These are phyloP conservation scores for Globisporangium acanthophoron DNA, from an alignment of 352 stramenopile genomes.

Conservation along the genomic window DNA sequence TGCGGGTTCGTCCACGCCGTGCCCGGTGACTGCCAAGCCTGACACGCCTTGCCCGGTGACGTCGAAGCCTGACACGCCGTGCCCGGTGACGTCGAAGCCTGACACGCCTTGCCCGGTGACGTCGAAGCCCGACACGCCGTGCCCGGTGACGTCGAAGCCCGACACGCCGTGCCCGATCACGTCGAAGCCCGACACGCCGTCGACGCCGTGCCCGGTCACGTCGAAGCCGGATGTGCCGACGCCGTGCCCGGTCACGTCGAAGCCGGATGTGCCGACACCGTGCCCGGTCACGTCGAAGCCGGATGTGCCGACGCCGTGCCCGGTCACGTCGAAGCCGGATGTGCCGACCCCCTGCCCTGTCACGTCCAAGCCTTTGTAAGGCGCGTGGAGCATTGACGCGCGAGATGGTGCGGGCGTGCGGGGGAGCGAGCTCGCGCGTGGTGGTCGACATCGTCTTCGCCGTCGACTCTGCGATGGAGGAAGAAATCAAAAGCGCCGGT, in stretches of 20 bases:
- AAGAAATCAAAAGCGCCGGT: background rate
- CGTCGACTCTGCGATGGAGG: background rate
- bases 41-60: slow-evolving; percentile 13
- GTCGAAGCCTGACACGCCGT: slow-evolving; percentile 12
- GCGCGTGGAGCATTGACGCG: background rate
- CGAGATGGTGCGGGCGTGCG: background rate
- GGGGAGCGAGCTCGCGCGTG: background rate
- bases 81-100: slow-evolving; percentile 10
- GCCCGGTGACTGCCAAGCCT: slow-evolving; percentile 8
- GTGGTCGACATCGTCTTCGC: too few species aligned
- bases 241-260: slow-evolving; percentile 25
- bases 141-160: slow-evolving; percentile 9
- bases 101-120: slow-evolving; percentile 10
- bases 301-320: slow-evolving; percentile 1
- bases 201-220: slow-evolving; percentile 8
- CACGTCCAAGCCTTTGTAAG: slow-evolving; percentile 2
- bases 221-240: slow-evolving; percentile 15
- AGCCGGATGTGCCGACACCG: slow-evolving; percentile 8
- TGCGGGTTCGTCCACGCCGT: slow-evolving; percentile 16
- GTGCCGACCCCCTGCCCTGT: slow-evolving; percentile 2
- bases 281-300: slow-evolving; percentile 4
- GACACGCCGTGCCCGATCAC: slow-evolving; percentile 30
- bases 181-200: slow-evolving; percentile 7
- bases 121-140: slow-evolving; percentile 10
- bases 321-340: slow-evolving; percentile 3